phyloP scores from a whole-genome alignment of 768 basidiomycete genomes.

The Macrolepiota dolichaula region DNA sequence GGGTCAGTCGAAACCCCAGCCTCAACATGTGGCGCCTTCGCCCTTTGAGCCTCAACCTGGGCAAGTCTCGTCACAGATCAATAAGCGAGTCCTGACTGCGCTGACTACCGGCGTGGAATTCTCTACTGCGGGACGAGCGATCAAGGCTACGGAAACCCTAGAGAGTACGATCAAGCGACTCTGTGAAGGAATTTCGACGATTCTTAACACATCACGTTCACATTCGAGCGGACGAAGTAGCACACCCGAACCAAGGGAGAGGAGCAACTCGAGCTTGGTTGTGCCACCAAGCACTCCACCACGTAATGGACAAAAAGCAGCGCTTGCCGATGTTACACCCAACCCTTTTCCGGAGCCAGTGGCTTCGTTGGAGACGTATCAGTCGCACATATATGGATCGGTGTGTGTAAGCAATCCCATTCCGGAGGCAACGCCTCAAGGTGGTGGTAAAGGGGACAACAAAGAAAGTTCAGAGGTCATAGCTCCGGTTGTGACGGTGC shows the following conservation, averaged over 20 bases:
- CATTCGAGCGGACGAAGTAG: constrained; percentile 22
- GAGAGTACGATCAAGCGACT: constrained; percentile 66
- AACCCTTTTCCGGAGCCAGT: constrained; percentile 68
- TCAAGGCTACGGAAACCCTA: constrained; percentile 69
- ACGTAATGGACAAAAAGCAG: constrained; percentile 19
- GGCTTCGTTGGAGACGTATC: constrained; percentile 58
- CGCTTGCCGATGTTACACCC: constrained; percentile 49
- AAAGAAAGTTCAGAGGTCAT: constrained; percentile 1
- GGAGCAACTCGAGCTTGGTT: constrained; percentile 20
- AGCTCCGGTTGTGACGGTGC: constrained; percentile 44
- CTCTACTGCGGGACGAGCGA: constrained; percentile 57
- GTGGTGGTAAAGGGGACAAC: constrained; percentile 1
- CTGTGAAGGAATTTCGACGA: constrained; percentile 58
- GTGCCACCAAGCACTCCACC: constrained; percentile 54
- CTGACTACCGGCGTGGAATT: constrained; percentile 79
- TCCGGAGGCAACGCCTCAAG: constrained; percentile 13
- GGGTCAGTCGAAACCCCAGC: neutral
- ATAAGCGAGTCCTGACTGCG: constrained; percentile 66
- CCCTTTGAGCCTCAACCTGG: constrained; percentile 52
- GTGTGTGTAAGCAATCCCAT: constrained; percentile 48
- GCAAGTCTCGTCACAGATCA: constrained; percentile 61
- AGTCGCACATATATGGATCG: constrained; percentile 57
- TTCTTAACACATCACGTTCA: constrained; percentile 15
- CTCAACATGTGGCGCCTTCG: constrained; percentile 23
- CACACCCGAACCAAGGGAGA: constrained; percentile 37